Evolutionary conservation across 495 filamentous ascomycete species (phyloP).

Genomic region (Parathielavia appendiculata): DNA sequence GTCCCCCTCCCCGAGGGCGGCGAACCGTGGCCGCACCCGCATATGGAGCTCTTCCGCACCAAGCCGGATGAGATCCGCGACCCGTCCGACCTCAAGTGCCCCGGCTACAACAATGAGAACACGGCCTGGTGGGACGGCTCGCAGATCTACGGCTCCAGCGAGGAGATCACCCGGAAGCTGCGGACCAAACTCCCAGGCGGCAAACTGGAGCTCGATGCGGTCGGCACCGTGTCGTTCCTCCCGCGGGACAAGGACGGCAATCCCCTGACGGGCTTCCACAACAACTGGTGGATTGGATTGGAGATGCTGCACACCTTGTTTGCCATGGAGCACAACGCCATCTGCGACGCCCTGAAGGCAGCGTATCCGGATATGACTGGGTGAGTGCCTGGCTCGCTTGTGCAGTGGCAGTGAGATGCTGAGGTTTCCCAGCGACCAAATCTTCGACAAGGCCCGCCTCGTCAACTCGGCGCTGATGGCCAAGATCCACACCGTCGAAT

Average conservation of each 20-base stretch:
- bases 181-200: constrained; percentile 30
- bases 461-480: constrained; percentile 45
- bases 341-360: constrained; percentile 33
- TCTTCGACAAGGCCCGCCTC: constrained; percentile 44
- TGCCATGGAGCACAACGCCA: constrained; percentile 41
- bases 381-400: neutral
- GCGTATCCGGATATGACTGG: constrained; percentile 25
- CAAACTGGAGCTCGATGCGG: constrained; percentile 31
- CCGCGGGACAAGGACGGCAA: constrained; percentile 32
- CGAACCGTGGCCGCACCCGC: constrained; percentile 27
- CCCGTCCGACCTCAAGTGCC: constrained; percentile 30
- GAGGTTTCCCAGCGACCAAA: constrained; percentile 23
- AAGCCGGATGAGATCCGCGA: constrained; percentile 29
- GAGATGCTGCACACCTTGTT: constrained; percentile 44
- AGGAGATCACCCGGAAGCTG: constrained; percentile 31
- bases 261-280: constrained; percentile 40
- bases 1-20: constrained; percentile 29
- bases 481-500: constrained; percentile 46
- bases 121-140: constrained; percentile 45
- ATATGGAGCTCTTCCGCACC: constrained; percentile 33
- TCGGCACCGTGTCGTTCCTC: constrained; percentile 30
- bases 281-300: constrained; percentile 43
- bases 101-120: constrained; percentile 39
- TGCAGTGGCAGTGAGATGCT: neutral
- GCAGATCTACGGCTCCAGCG: constrained; percentile 42